Evolutionary conservation across 1,284 basidiomycete genomes (phyloP).

Genomic region (Fomes fomentarius): DNA sequence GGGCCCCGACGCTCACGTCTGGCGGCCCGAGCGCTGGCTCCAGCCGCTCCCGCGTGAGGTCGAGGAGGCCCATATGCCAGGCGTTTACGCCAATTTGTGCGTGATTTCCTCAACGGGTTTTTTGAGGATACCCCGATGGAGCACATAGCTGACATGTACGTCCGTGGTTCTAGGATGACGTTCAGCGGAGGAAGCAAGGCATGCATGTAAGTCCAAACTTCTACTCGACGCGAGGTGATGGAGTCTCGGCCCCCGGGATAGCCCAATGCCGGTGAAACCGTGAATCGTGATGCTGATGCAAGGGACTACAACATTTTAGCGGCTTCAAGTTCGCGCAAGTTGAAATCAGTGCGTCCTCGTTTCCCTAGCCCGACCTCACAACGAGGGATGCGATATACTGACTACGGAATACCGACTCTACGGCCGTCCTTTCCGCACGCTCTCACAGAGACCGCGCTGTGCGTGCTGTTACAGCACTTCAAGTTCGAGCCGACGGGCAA

Average conservation of each 20-base stretch:
- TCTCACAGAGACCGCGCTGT: slow-evolving; percentile 22
- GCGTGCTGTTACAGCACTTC: slow-evolving; percentile 23
- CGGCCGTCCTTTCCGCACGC: too few species aligned
- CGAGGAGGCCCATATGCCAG: slow-evolving; percentile 9
- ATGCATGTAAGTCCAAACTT: slow-evolving; percentile 31
- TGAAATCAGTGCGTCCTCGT: slow-evolving; percentile 15
- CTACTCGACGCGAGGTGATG: not conserved
- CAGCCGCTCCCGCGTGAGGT: slow-evolving; percentile 7
- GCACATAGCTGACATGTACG: too few species aligned
- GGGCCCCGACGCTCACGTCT: slow-evolving; percentile 6
- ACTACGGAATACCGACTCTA: too few species aligned
- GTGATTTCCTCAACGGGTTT: too few species aligned
- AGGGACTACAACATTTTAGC: too few species aligned
- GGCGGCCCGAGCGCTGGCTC: slow-evolving; percentile 15
- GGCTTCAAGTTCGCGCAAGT: slow-evolving; percentile 21
- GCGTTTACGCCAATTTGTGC: slow-evolving; percentile 12
- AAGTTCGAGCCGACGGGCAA: slow-evolving; percentile 18
- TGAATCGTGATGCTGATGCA: too few species aligned
- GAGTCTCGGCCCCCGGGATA: not conserved
- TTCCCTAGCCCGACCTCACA: not conserved
- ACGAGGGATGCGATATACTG: too few species aligned
- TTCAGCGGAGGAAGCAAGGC: slow-evolving; percentile 34
- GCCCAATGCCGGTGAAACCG: too few species aligned
- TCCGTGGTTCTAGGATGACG: slow-evolving; percentile 35
- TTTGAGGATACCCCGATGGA: too few species aligned